Base-by-base conservation (phyloP, 2,329 filamentous ascomycete species). In the Sporothrix globosa region DNA sequence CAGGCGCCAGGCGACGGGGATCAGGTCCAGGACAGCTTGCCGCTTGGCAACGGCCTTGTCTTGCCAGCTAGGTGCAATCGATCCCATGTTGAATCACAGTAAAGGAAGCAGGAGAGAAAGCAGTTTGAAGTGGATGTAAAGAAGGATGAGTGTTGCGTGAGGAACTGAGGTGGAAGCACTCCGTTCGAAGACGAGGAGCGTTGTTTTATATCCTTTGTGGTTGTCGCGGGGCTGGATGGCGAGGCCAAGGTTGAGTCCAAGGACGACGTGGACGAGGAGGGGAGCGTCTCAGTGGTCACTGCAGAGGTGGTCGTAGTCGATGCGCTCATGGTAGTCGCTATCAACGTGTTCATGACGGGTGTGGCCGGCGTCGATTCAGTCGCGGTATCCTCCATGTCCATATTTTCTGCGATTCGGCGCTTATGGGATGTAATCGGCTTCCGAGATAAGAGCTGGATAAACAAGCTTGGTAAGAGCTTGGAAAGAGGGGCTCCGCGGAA, bases 21-120 rank as follows among this genome's bases (percentile, higher is more conserved):
- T 70, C 65, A 70, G 39, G 65, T 70, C 69, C 30, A 70, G 54
- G 46, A 68, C 65, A 46, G 69, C 65, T 53, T 70, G 69, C 14
- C 69, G 69, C 63, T 70, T 70, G 63, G 63, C 63, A 30, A 52
- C 46, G 21, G 69, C 69, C 69, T 70, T 67, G 21, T 61, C 61
- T 17, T 70, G 54, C 65, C 69, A 70, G 54, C 13, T 13, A 44
- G 69, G 69, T 52, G 52, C 69, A 69, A 50, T 14, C 34, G 68
- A 69, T 50, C 56, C 68, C 68, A 69, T 69, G 68, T 39, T 69
- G 53, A 48, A 7, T 69, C 44, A 44, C 54, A 60, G 54, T 50
- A 50, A 17, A 69, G 41, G 19, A 39, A 48, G 19, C 24, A 69
- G 19, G 54, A 24, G 2, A 50, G 19, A 10, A 60, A 61, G 5